phyloP scores from a whole-genome alignment of 306 rosid species.

The cucumber (Cucumis sativus) region Cucumber_9930_V3 NC_026658.2:18321501-18322000 shows the following conservation, averaged over 20 bases:
- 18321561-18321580: constrained; percentile 59
- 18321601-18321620: constrained; percentile 99
- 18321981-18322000: constrained; percentile 46
- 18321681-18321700: constrained; percentile 49
- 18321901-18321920: constrained; percentile 81
- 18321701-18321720: constrained; percentile 75
- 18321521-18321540: constrained; percentile 75
- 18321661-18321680: constrained; percentile 95
- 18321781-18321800: constrained; percentile 59
- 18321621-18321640: constrained; percentile 84
- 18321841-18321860: constrained; percentile 91
- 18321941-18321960: constrained; percentile 54
- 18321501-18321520: constrained; percentile 65
- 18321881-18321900: constrained; percentile 77
- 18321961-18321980: constrained; percentile 89
- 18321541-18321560: constrained; percentile 93
- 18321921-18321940: constrained; percentile 59
- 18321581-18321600: constrained; percentile 89
- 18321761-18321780: constrained; percentile 79
- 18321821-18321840: constrained; percentile 30
- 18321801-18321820: constrained; percentile 44
- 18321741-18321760: constrained; percentile 54
- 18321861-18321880: constrained; percentile 74
- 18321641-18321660: constrained; percentile 46
- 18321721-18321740: constrained; percentile 88